Evolutionary conservation across 2,329 filamentous ascomycete genomes (phyloP).

Genomic region (Talaromyces islandicus): DNA sequence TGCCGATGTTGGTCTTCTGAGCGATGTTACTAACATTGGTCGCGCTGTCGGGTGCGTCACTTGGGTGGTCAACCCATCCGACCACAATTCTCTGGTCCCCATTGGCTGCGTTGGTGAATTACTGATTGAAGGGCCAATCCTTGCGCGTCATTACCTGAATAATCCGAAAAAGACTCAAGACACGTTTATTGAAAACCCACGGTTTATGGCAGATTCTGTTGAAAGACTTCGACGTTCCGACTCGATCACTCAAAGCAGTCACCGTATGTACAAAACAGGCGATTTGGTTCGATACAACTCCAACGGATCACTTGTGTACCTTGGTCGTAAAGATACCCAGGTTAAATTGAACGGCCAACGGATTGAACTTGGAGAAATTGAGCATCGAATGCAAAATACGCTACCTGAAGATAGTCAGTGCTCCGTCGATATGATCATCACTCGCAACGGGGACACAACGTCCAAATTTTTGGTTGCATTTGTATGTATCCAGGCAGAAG

Average conservation of each 20-base stretch:
- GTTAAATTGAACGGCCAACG: slow-evolving; percentile 39
- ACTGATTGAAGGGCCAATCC: slow-evolving; percentile 35
- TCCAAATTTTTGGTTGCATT: slow-evolving; percentile 9
- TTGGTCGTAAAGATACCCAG: slow-evolving; percentile 33
- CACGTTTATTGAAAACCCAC: slow-evolving; percentile 32
- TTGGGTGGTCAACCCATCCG: slow-evolving; percentile 43
- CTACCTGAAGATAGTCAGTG: slow-evolving; percentile 31
- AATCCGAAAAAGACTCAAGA: slow-evolving; percentile 31
- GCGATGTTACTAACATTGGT: slow-evolving; percentile 19
- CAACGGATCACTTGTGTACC: slow-evolving; percentile 27
- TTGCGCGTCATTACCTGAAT: slow-evolving; percentile 42
- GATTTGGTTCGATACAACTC: slow-evolving; percentile 29
- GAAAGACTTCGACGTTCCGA: not conserved
- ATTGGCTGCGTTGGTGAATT: slow-evolving; percentile 35
- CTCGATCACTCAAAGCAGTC: slow-evolving; percentile 17
- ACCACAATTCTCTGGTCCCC: slow-evolving; percentile 37
- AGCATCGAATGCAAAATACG: slow-evolving; percentile 20
- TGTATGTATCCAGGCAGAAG: slow-evolving; percentile 5
- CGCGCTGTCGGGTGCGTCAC: slow-evolving; percentile 35
- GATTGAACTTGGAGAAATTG: slow-evolving; percentile 38
- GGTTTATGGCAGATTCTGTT: slow-evolving; percentile 17
- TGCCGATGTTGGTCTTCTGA: slow-evolving; percentile 6
- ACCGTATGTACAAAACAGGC: slow-evolving; percentile 31
- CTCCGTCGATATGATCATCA: slow-evolving; percentile 24
- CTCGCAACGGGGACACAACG: slow-evolving; percentile 1